These are phyloP conservation scores for Aspergillus proliferans DNA, from an alignment of 2,329 filamentous ascomycete genomes.

Conservation along the genomic window DNA sequence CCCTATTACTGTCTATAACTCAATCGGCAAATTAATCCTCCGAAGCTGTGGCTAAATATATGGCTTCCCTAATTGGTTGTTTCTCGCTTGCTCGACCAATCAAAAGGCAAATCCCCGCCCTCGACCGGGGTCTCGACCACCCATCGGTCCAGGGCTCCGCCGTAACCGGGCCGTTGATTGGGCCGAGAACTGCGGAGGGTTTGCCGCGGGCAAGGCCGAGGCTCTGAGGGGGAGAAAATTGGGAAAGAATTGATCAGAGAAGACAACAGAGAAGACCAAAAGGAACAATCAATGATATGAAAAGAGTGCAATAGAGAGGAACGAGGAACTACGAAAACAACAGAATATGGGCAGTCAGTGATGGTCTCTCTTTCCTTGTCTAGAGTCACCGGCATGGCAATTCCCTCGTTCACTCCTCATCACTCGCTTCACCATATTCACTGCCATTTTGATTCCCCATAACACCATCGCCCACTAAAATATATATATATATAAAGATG, in stretches of 20 bases:
- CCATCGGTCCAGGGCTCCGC: constrained; percentile 2
- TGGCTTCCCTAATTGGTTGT: background rate
- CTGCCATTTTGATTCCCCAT: too few relatives aligned
- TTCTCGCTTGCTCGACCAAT: background rate
- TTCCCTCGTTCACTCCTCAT: too few relatives aligned
- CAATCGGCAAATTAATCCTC: too few relatives aligned
- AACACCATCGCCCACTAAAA: too few relatives aligned
- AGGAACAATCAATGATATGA: background rate
- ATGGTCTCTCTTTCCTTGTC: background rate
- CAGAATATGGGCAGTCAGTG: too few relatives aligned
- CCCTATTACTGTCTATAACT: too few relatives aligned
- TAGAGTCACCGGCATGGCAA: too few relatives aligned
- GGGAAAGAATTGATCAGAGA: background rate
- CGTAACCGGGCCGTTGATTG: constrained; percentile 7
- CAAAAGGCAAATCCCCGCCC: constrained; percentile 10
- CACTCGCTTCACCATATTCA: too few relatives aligned
- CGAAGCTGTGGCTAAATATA: background rate
- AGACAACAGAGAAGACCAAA: background rate
- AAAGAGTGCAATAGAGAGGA: background rate
- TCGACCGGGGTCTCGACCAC: constrained; percentile 18
- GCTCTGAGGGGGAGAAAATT: constrained; percentile 10
- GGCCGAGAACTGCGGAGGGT: constrained; percentile 11
- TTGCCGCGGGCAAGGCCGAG: constrained; percentile 12
- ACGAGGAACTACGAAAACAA: background rate
- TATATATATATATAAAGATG: background rate